Evolutionary conservation across 176 grass and related monocot species (phyloP).

Genomic region (Aegilops bicornis): DNA sequence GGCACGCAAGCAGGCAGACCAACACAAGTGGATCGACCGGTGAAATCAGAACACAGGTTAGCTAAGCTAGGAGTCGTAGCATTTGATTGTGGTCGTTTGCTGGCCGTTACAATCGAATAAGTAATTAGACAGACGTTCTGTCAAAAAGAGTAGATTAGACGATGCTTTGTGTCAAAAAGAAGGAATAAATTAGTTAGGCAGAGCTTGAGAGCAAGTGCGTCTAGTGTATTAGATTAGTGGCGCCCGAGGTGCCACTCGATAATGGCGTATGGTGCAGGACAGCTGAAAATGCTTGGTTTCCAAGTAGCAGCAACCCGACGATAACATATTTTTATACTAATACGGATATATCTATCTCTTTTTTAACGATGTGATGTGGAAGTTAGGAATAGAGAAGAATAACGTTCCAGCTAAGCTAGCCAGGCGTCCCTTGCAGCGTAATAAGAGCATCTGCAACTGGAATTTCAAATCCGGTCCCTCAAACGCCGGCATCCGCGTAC

Average conservation of each 20-base stretch:
- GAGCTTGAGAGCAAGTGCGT: not conserved
- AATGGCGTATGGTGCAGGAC: conserved; percentile 15
- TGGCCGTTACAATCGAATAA: not conserved
- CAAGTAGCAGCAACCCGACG: not conserved
- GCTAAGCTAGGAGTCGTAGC: not conserved
- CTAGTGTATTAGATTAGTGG: not conserved
- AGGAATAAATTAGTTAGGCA: not conserved
- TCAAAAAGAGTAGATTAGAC: too few relatives aligned
- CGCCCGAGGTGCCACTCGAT: not conserved
- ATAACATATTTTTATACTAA: too few relatives aligned
- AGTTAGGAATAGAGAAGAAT: not conserved
- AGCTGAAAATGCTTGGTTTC: conserved; percentile 21
- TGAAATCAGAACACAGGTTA: not conserved
- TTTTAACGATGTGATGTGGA: not conserved
- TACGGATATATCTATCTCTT: too few relatives aligned
- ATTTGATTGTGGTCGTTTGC: not conserved
- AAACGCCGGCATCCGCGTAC: too few relatives aligned
- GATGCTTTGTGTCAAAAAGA: not conserved
- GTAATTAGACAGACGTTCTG: not conserved
- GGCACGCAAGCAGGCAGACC: too few relatives aligned
- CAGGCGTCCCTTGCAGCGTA: too few relatives aligned
- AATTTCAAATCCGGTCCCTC: too few relatives aligned
- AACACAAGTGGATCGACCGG: not conserved
- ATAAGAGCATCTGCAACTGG: too few relatives aligned
- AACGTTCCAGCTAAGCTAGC: too few relatives aligned